phyloP scores from a whole-genome alignment of 768 basidiomycete species.

The Tremella fuciformis region DNA sequence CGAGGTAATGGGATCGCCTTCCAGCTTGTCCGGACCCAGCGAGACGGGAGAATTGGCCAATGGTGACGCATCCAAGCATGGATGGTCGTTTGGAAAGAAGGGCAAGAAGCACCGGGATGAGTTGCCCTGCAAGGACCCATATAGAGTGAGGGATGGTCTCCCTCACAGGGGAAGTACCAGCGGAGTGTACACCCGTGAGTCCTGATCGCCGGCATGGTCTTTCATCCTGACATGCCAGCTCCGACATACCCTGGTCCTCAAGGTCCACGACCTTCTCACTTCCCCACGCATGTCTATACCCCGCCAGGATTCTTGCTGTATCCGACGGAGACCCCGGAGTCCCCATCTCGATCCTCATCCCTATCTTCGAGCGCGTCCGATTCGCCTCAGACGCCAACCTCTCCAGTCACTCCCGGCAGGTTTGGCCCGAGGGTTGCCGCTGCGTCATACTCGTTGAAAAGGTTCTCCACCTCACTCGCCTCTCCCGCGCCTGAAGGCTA shows the following conservation, averaged over 20 bases:
- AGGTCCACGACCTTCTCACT: conserved; percentile 24
- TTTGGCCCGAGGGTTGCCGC: conserved; percentile 11
- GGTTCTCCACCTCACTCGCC: conserved; percentile 1
- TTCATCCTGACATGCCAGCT: conserved; percentile 6
- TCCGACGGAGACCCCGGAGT: conserved; percentile 17
- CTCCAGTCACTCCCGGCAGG: conserved; percentile 11
- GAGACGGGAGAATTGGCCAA: neutral
- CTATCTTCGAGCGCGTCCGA: conserved; percentile 8
- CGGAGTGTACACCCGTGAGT: conserved; percentile 31
- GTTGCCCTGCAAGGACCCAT: conserved; percentile 15
- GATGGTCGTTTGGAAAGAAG: neutral
- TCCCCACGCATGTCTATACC: conserved; percentile 24
- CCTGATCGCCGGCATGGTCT: neutral
- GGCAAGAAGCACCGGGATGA: conserved; percentile 8
- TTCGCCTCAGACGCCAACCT: conserved; percentile 17
- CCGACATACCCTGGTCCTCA: conserved; percentile 24
- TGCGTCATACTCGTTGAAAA: conserved; percentile 7
- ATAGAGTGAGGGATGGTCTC: conserved; percentile 19
- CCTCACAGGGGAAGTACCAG: conserved; percentile 12
- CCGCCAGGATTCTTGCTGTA: conserved; percentile 21
- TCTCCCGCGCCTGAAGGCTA: neutral
- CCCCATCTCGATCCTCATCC: conserved; percentile 17
- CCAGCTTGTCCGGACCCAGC: neutral
- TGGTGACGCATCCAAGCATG: neutral
- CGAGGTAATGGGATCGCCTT: too few relatives aligned